Percentiles rank a stretch among this genome's conserved stretches.
Evolutionary conservation across 345 rosid genomes (phyloP).

Genomic region (Chamaenerion angustifolium): DNA sequence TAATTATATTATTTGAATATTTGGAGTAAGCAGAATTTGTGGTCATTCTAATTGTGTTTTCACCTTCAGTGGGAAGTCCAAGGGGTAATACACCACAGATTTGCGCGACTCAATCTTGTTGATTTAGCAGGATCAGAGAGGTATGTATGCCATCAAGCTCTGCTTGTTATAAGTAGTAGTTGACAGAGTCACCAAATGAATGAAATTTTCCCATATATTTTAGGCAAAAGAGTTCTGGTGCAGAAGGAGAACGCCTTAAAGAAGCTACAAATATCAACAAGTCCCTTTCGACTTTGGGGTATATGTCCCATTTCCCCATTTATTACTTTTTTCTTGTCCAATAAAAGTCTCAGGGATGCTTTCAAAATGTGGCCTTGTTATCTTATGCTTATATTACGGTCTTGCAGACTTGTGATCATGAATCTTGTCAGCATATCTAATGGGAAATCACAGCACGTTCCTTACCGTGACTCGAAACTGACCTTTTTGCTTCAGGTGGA

Average conservation of each 20-base stretch:
- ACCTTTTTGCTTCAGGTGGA: conserved; percentile 95
- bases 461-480: conserved; percentile 96
- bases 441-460: conserved; percentile 94
- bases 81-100: conserved; percentile 90
- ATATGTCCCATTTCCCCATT: conserved; percentile 5
- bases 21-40: background rate
- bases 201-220: too few species aligned
- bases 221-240: conserved; percentile 97
- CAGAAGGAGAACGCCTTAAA: conserved; percentile 98
- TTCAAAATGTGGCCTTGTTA: conserved; percentile 1
- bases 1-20: background rate
- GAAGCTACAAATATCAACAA: conserved; percentile 98
- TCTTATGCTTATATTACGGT: background rate
- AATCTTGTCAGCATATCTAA: conserved; percentile 88
- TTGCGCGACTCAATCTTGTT: conserved; percentile 92
- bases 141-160: conserved; percentile 16
- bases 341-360: background rate
- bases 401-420: conserved; percentile 90
- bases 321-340: background rate
- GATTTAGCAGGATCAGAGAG: conserved; percentile 99
- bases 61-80: conserved; percentile 81
- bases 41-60: conserved; percentile 7
- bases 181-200: too few species aligned
- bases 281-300: conserved; percentile 98
- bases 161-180: too few species aligned